Evolutionary conservation across 306 rosid genomes (phyloP).

Genomic region (Cicer judaicum): DNA sequence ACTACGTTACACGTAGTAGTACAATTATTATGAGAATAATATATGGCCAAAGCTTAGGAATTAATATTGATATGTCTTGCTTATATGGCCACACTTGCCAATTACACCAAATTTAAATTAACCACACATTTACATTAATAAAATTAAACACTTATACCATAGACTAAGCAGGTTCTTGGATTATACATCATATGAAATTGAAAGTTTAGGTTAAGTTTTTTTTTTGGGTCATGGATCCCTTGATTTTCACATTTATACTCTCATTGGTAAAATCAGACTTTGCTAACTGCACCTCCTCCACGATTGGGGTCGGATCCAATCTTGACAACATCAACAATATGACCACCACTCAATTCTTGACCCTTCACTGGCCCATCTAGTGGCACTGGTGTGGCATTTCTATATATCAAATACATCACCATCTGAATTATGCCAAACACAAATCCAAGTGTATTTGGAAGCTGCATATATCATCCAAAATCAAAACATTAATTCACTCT

Average conservation of each 20-base stretch:
- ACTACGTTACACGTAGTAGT: slow-evolving; percentile 32
- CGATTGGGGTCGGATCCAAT: slow-evolving; percentile 39
- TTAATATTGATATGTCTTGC: slow-evolving; percentile 12
- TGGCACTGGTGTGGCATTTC: slow-evolving; percentile 55
- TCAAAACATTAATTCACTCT: neutral
- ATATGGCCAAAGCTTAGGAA: slow-evolving; percentile 36
- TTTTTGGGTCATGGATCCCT: slow-evolving; percentile 13
- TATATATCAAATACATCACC: slow-evolving; percentile 71
- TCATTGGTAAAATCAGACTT: slow-evolving; percentile 39
- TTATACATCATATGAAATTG: slow-evolving; percentile 37
- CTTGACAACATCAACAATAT: slow-evolving; percentile 67
- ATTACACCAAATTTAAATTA: slow-evolving; percentile 43
- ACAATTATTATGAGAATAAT: slow-evolving; percentile 39
- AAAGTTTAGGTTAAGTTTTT: slow-evolving; percentile 41
- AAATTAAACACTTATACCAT: slow-evolving; percentile 45
- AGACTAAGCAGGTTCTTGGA: slow-evolving; percentile 39
- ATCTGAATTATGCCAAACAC: slow-evolving; percentile 86
- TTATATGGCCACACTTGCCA: slow-evolving; percentile 6
- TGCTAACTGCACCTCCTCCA: slow-evolving; percentile 34
- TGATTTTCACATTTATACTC: slow-evolving; percentile 20
- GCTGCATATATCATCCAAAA: slow-evolving; percentile 52
- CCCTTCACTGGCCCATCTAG: slow-evolving; percentile 56
- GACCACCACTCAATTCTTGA: slow-evolving; percentile 65
- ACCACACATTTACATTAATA: slow-evolving; percentile 51
- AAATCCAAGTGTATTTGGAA: slow-evolving; percentile 86